Evolutionary conservation across 805 yeast species (phyloP).

Genomic region (Ogataea polymorpha): DNA sequence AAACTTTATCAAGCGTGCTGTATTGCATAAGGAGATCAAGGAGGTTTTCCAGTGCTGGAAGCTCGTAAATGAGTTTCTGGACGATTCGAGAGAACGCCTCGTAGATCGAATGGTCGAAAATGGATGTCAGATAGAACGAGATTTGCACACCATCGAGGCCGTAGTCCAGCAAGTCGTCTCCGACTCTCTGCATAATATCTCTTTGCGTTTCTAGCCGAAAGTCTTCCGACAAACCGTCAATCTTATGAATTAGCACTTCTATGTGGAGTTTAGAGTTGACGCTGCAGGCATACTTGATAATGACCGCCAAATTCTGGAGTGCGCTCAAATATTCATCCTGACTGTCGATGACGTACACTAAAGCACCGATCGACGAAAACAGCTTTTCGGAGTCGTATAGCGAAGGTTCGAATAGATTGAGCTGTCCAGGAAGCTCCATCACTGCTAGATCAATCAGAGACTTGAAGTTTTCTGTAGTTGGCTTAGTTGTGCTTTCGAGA

Average conservation of each 20-base stretch:
- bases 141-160: constrained; percentile 91
- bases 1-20: constrained; percentile 88
- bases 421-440: constrained; percentile 93
- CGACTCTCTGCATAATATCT: constrained; percentile 93
- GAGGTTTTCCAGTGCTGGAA: constrained; percentile 84
- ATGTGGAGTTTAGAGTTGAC: constrained; percentile 83
- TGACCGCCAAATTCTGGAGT: constrained; percentile 80
- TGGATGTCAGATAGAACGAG: constrained; percentile 86
- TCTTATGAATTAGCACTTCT: constrained; percentile 92
- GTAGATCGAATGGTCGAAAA: constrained; percentile 92
- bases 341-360: constrained; percentile 91
- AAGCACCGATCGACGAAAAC: constrained; percentile 80
- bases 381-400: constrained; percentile 69
- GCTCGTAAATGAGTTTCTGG: constrained; percentile 84
- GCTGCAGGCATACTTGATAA: constrained; percentile 81
- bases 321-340: constrained; percentile 96
- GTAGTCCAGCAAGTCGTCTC: constrained; percentile 85
- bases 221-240: constrained; percentile 93
- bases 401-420: constrained; percentile 82
- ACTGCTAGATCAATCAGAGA: constrained; percentile 84
- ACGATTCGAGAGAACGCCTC: constrained; percentile 94
- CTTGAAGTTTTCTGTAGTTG: constrained; percentile 78
- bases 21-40: constrained; percentile 86
- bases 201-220: constrained; percentile 91
- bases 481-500: constrained; percentile 84